Base-by-base conservation (phyloP, 768 basidiomycete species). In the Brasilioporus rufonigricans region DNA sequence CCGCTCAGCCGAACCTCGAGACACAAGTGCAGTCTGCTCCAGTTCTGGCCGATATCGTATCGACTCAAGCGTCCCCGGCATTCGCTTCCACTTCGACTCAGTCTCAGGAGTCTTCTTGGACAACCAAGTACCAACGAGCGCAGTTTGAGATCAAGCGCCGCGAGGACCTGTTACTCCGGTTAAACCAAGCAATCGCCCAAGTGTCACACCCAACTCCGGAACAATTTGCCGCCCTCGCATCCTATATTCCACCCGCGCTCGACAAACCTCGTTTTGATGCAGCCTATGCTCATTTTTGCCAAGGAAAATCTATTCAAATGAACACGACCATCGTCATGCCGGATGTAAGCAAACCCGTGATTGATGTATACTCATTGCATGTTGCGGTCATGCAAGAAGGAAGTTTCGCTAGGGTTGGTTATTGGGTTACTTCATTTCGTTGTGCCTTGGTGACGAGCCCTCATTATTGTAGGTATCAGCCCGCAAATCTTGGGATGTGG, bases 301-400 rank as follows among this genome's bases (percentile, higher is more conserved):
- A 66, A 19, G 68, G 58, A 24, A 70, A 58, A 49, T 60, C 66
- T 21, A 59, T 65, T 10, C 48, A 56, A 45, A 14, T 64, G 52
- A 71, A 60, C 39, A 68, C 59, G 58, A 59, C 60, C 41, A 66
- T 70, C 36, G n/a, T 66, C 9, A 68, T 71, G 64, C 60, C 70
- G 8, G 70, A 71, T 48, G 48, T 45, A 46, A 54, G 23, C 19
- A 68, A 23, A 45, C 63, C 65, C 2, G 62, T 61, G 43, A 53
- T 71, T 36, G 69, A 72, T 48, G 47, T 71, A 12, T 71, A 71
- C 38, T 57, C 65, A 2, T 49, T 69, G 48, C 69, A 71, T 44
- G 65, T 65, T 41, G 62, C 66, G 5, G 61, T 72, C 55, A 72
- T 71, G 71, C 66, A 69, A 47, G 64, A 66, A 56, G 69, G 66